Percentiles rank a stretch among this genome's conserved stretches.
These are phyloP conservation scores for Cenchrus fungigraminus DNA, from an alignment of 176 grass and related monocot species.

Conservation along the genomic window DNA sequence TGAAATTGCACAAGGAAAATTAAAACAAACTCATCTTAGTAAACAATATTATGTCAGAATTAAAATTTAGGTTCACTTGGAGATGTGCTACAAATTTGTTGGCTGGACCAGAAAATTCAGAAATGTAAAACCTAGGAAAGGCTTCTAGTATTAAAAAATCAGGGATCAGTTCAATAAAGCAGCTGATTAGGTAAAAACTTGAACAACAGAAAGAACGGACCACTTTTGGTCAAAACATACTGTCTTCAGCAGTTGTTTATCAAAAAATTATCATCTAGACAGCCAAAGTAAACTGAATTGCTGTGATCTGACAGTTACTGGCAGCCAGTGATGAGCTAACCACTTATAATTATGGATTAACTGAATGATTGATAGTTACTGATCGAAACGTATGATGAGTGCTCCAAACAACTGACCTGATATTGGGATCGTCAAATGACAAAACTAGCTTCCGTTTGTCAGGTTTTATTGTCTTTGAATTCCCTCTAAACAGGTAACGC, in stretches of 20 bases:
- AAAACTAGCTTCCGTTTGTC: slow-evolving; percentile 88
- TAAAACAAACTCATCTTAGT: background rate
- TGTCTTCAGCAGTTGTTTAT: background rate
- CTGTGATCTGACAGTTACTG: background rate
- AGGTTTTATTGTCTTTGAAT: slow-evolving; percentile 88
- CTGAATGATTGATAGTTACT: background rate
- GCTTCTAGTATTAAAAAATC: background rate
- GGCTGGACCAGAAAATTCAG: background rate
- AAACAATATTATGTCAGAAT: background rate
- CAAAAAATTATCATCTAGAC: background rate
- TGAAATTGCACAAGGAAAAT: slow-evolving; percentile 35
- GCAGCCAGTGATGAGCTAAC: background rate
- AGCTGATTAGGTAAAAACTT: background rate
- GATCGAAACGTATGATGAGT: background rate
- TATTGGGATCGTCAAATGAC: slow-evolving; percentile 77
- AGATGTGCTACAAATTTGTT: background rate
- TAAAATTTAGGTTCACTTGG: background rate
- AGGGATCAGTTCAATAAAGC: slow-evolving; percentile 15
- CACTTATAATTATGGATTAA: background rate
- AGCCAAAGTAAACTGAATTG: slow-evolving; percentile 5
- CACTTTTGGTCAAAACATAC: slow-evolving; percentile 13
- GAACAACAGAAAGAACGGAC: background rate
- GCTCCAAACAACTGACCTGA: slow-evolving; percentile 60
- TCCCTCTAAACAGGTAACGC: slow-evolving; percentile 76
- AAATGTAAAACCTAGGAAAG: background rate